These are phyloP conservation scores for Kluyveromyces sp. DNA, from an alignment of 1,139 yeast species.

Conservation along the genomic window DNA sequence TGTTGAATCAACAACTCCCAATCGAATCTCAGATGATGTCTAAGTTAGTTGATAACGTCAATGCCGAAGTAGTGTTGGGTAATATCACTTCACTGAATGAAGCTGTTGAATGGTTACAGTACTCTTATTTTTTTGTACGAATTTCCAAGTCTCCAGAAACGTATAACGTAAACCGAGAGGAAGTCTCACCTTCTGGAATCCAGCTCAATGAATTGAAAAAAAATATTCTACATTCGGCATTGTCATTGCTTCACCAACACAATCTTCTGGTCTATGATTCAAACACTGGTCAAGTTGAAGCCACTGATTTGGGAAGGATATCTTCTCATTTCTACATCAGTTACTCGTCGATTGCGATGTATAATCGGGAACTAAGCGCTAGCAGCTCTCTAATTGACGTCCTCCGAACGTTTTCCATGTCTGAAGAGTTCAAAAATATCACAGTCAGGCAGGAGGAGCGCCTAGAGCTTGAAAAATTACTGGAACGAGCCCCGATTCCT, in stretches of 20 bases:
- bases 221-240: conserved; percentile 73
- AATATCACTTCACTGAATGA: conserved; percentile 54
- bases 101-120: conserved; percentile 72
- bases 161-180: conserved; percentile 64
- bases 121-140: conserved; percentile 73
- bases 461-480: conserved; percentile 61
- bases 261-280: conserved; percentile 56
- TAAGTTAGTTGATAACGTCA: conserved; percentile 63
- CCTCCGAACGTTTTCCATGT: conserved; percentile 65
- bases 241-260: conserved; percentile 47
- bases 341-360: conserved; percentile 60
- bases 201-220: conserved; percentile 45
- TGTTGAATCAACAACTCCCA: conserved; percentile 83
- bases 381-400: conserved; percentile 67
- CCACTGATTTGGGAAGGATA: conserved; percentile 79
- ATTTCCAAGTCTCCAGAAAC: conserved; percentile 68
- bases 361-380: conserved; percentile 55
- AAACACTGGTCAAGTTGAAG: conserved; percentile 38
- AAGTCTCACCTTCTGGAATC: conserved; percentile 45
- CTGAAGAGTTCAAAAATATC: conserved; percentile 79
- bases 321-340: conserved; percentile 84
- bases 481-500: conserved; percentile 80
- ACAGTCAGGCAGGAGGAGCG: conserved; percentile 86
- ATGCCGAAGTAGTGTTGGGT: conserved; percentile 84
- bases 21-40: conserved; percentile 83